phyloP scores from a whole-genome alignment of 345 rosid genomes.

The Salix exigua region DNA sequence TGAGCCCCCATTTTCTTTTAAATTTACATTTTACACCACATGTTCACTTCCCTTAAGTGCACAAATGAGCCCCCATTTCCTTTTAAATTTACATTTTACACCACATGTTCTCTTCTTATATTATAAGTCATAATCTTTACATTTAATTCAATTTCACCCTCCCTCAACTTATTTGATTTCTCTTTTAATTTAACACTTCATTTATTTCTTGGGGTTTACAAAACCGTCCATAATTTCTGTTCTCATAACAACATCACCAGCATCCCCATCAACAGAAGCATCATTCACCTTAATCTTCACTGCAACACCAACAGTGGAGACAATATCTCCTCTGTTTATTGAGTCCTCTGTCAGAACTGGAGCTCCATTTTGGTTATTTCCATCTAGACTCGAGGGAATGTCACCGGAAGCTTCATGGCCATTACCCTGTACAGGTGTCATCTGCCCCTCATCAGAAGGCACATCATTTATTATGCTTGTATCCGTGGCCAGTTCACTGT shows the following conservation, averaged over 20 bases:
- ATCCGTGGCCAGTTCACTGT: neutral
- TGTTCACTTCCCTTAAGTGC: too few species aligned
- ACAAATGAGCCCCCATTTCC: too few species aligned
- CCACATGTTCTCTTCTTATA: too few species aligned
- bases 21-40: too few species aligned
- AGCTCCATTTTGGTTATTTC: neutral
- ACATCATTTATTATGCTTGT: constrained; percentile 10
- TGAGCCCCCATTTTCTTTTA: too few species aligned
- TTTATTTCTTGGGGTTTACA: too few species aligned
- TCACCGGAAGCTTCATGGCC: neutral
- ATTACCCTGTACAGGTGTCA: neutral
- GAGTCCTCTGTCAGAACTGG: neutral
- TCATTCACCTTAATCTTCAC: constrained; percentile 16
- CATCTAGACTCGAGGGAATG: neutral
- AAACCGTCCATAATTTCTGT: constrained; percentile 4
- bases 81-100: too few species aligned
- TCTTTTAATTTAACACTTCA: too few species aligned
- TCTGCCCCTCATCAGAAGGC: neutral
- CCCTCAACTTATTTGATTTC: too few species aligned
- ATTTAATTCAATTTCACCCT: too few species aligned
- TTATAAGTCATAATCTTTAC: too few species aligned
- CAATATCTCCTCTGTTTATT: neutral
- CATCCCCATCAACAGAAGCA: constrained; percentile 20
- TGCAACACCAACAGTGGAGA: neutral
- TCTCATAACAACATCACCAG: constrained; percentile 6